These are phyloP conservation scores for Marasmius sp. DNA, from an alignment of 1,284 basidiomycete species.

Conservation along the genomic window DNA sequence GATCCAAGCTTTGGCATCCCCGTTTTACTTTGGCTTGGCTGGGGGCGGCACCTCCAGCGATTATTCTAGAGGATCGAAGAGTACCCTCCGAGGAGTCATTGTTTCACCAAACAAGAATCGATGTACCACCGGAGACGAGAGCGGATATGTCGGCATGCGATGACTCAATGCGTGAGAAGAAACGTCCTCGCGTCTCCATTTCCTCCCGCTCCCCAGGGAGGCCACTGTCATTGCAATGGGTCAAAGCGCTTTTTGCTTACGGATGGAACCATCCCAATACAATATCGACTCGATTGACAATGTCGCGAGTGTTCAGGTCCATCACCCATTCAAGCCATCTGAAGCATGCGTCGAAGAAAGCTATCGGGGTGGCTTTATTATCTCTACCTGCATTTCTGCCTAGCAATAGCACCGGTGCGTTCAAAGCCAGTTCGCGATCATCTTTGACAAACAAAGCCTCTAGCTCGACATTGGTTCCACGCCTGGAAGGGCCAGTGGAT, in stretches of 20 bases:
- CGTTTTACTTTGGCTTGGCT: slow-evolving; percentile 47
- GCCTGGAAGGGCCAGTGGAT: slow-evolving; percentile 47
- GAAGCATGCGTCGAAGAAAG: slow-evolving; percentile 47
- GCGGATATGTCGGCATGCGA: slow-evolving; percentile 24
- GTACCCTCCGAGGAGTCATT: slow-evolving; percentile 23
- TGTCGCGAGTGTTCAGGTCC: slow-evolving; percentile 33
- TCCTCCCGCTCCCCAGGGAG: too few species aligned
- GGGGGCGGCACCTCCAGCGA: slow-evolving; percentile 39
- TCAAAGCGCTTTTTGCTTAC: slow-evolving; percentile 8
- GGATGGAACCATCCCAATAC: slow-evolving; percentile 35
- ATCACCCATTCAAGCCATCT: slow-evolving; percentile 42
- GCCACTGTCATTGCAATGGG: too few species aligned
- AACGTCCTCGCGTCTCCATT: too few species aligned
- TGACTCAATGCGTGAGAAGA: too few species aligned
- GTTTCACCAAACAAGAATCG: background rate
- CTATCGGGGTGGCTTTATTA: slow-evolving; percentile 42
- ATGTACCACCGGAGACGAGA: slow-evolving; percentile 17
- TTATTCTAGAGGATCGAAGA: slow-evolving; percentile 38
- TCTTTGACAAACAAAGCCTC: background rate
- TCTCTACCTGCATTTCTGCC: slow-evolving; percentile 47
- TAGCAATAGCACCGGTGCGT: slow-evolving; percentile 31
- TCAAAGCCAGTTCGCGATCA: background rate
- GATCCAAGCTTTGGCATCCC: slow-evolving; percentile 43
- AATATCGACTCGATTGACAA: slow-evolving; percentile 30
- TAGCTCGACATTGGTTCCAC: slow-evolving; percentile 40